Evolutionary conservation across 108 stramenopile species (phyloP).

Genomic region (Pseudonitzschia pungens): DNA sequence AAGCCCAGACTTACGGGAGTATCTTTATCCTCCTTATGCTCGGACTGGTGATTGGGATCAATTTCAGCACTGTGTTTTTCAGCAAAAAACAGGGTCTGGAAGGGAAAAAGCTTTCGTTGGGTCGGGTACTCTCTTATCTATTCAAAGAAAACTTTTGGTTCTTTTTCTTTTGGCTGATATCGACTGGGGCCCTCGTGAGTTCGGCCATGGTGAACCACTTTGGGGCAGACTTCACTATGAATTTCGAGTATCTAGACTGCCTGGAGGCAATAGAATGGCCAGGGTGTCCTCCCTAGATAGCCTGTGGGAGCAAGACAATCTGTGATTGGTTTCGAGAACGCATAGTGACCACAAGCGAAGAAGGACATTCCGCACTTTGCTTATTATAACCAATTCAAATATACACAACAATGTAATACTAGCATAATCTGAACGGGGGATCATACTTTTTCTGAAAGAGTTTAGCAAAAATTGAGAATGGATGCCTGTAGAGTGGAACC

Average conservation of each 20-base stretch:
- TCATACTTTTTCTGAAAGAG: too few relatives aligned
- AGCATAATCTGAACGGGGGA: too few relatives aligned
- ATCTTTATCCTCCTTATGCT: constrained; percentile 20
- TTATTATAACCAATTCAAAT: too few relatives aligned
- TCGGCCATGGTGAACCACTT: constrained; percentile 33
- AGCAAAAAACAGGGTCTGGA: neutral
- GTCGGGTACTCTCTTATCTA: constrained; percentile 25
- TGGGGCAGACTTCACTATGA: constrained; percentile 29
- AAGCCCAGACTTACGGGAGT: constrained; percentile 24
- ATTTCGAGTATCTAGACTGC: constrained; percentile 30
- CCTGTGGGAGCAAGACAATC: too few relatives aligned
- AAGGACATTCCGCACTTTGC: too few relatives aligned
- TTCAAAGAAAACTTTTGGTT: constrained; percentile 33
- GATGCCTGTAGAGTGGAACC: too few relatives aligned
- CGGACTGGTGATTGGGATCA: constrained; percentile 8
- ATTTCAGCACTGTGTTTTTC: constrained; percentile 1
- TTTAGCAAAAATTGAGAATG: too few relatives aligned
- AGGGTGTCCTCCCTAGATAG: neutral
- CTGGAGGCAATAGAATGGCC: constrained; percentile 15
- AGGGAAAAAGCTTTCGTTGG: constrained; percentile 16
- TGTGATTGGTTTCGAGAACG: too few relatives aligned
- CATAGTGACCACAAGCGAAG: too few relatives aligned
- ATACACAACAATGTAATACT: too few relatives aligned
- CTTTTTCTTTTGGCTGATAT: constrained; percentile 25
- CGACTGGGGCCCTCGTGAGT: constrained; percentile 18